Percentiles rank a stretch among this genome's conserved stretches.
phyloP scores from a whole-genome alignment of 352 stramenopile species.

The Globisporangium orthogonon region DNA sequence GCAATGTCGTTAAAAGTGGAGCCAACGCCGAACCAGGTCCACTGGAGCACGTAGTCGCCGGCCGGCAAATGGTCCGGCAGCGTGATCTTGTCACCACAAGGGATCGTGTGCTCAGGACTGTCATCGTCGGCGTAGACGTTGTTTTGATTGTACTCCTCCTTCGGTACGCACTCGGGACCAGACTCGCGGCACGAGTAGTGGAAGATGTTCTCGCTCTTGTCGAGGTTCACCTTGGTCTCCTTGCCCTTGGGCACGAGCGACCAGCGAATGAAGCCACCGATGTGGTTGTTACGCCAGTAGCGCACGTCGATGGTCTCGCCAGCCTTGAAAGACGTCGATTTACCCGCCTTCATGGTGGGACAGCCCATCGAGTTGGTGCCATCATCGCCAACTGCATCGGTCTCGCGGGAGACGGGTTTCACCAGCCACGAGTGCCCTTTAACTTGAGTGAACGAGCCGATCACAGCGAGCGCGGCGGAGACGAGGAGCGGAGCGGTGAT shows the following conservation, averaged over 20 bases:
- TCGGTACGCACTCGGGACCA: slow-evolving; percentile 26
- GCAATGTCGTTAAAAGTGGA: slow-evolving; percentile 44
- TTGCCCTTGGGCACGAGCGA: slow-evolving; percentile 13
- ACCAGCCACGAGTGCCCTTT: slow-evolving; percentile 6
- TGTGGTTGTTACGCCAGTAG: slow-evolving; percentile 30
- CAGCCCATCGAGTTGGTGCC: slow-evolving; percentile 19
- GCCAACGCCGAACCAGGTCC: slow-evolving; percentile 40
- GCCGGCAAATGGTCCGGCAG: slow-evolving; percentile 31
- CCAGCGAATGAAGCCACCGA: slow-evolving; percentile 27
- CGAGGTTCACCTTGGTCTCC: slow-evolving; percentile 31
- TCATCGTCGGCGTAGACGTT: slow-evolving; percentile 22
- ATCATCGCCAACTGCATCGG: slow-evolving; percentile 15
- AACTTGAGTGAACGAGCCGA: background rate
- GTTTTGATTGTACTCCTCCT: background rate
- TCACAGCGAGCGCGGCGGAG: background rate
- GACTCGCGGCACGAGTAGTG: slow-evolving; percentile 56
- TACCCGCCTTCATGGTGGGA: slow-evolving; percentile 8
- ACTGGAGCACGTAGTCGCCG: slow-evolving; percentile 54
- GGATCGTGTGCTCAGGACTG: slow-evolving; percentile 24
- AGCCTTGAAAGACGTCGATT: slow-evolving; percentile 11
- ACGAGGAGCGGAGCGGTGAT: background rate
- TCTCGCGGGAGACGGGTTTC: slow-evolving; percentile 11
- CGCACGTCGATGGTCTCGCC: slow-evolving; percentile 21
- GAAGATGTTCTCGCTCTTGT: slow-evolving; percentile 32
- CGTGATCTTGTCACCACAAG: slow-evolving; percentile 40